A percentile compares a stretch with the other conserved stretches of the same genome.
phyloP scores from a whole-genome alignment of 2,329 filamentous ascomycete genomes.

The Colletotrichum sp. region DNA sequence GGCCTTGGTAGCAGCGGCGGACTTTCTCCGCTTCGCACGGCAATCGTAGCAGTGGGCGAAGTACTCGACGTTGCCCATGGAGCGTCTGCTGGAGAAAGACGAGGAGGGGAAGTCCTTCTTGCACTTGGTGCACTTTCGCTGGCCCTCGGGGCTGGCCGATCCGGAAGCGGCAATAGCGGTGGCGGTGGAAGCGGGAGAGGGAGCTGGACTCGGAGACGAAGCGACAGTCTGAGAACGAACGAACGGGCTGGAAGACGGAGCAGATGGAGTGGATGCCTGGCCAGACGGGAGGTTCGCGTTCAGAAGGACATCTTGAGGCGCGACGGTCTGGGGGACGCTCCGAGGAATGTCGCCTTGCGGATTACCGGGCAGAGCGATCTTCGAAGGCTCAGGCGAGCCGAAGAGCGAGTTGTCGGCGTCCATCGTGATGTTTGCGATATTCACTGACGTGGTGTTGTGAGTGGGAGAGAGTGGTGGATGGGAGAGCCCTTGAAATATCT shows the following conservation, averaged over 20 bases:
- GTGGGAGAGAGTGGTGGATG: background rate
- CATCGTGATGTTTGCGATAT: background rate
- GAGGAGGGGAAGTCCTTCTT: background rate
- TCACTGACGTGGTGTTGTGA: background rate
- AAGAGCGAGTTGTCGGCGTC: background rate
- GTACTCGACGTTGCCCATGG: background rate
- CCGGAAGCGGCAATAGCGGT: background rate
- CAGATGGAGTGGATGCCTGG: background rate
- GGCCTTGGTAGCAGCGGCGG: background rate
- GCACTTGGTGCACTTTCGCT: background rate
- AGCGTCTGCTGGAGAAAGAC: background rate
- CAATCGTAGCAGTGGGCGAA: background rate
- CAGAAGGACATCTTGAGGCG: background rate
- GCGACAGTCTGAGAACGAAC: background rate
- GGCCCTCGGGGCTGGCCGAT: background rate
- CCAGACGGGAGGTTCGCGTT: background rate
- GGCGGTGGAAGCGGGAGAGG: background rate
- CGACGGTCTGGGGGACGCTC: background rate
- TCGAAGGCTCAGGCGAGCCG: background rate
- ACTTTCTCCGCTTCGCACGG: background rate
- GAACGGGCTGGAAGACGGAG: background rate
- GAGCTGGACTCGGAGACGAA: background rate
- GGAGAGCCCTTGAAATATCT: background rate
- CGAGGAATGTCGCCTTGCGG: background rate
- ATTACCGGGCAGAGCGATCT: background rate